Percentiles rank a stretch among this genome's conserved stretches.
These are phyloP conservation scores for Geranium incanum DNA, from an alignment of 441 rosid genomes.

Conservation along the genomic window DNA sequence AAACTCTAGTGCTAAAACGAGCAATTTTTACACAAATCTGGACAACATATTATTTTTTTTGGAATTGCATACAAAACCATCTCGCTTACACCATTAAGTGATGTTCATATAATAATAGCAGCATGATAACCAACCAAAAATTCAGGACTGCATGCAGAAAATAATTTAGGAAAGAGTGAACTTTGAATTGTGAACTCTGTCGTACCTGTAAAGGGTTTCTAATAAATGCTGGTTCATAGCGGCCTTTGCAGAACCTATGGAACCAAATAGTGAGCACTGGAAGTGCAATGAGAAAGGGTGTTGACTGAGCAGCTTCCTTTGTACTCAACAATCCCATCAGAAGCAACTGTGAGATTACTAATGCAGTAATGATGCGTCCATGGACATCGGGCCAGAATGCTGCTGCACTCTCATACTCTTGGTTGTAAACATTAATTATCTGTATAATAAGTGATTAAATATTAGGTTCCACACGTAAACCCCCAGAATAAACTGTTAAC, in stretches of 20 bases:
- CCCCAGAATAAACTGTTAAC: neutral
- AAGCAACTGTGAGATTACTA: constrained; percentile 70
- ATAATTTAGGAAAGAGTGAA: neutral
- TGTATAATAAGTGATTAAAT: constrained; percentile 25
- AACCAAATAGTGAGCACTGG: constrained; percentile 71
- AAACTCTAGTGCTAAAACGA: too few species aligned
- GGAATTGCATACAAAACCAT: too few species aligned
- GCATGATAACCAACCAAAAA: neutral
- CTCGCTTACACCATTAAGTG: neutral
- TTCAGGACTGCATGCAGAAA: too few species aligned
- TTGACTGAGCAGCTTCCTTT: constrained; percentile 49
- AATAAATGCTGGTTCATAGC: constrained; percentile 52
- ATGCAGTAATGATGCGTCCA: constrained; percentile 56
- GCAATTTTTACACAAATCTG: too few species aligned
- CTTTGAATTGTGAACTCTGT: neutral
- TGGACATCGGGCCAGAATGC: constrained; percentile 96
- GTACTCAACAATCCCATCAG: constrained; percentile 73
- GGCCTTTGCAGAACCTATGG: constrained; percentile 62
- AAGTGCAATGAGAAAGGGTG: constrained; percentile 72
- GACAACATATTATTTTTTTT: too few species aligned
- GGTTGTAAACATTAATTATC: constrained; percentile 91
- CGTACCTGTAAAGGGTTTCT: constrained; percentile 70
- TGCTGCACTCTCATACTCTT: constrained; percentile 82
- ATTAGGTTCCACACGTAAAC: too few species aligned
- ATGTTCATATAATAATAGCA: neutral